Conservation (phyloP, 768 basidiomycete species). For the Phaffia australis region DNA sequence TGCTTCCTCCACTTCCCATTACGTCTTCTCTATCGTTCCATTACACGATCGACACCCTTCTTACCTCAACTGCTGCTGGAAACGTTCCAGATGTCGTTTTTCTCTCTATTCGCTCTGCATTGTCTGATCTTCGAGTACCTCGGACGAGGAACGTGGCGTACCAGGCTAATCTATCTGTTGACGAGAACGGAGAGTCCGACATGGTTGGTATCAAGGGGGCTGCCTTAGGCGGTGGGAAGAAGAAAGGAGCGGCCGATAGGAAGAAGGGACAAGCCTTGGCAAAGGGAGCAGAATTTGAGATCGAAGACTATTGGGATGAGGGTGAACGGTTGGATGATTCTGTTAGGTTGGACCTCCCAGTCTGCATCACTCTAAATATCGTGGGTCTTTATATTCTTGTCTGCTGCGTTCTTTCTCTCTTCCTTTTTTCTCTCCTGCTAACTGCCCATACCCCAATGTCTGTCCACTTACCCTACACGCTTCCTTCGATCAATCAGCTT, state of each 20-base stretch:
- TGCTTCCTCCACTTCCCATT: slow-evolving; percentile 19
- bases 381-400: slow-evolving; percentile 42
- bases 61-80: slow-evolving; percentile 15
- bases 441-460: background rate
- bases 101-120: slow-evolving; percentile 21
- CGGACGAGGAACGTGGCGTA: slow-evolving; percentile 22
- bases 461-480: too few species aligned
- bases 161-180: slow-evolving; percentile 10
- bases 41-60: slow-evolving; percentile 25
- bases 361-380: slow-evolving; percentile 65
- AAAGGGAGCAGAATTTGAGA: slow-evolving; percentile 65
- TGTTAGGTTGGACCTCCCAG: slow-evolving; percentile 58
- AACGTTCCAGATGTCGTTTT: slow-evolving; percentile 19
- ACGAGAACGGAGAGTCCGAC: slow-evolving; percentile 21
- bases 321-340: slow-evolving; percentile 49
- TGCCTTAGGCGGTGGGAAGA: slow-evolving; percentile 9
- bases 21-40: slow-evolving; percentile 19
- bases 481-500: slow-evolving; percentile 37
- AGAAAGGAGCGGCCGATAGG: slow-evolving; percentile 13
- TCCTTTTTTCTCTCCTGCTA: background rate
- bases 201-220: slow-evolving; percentile 24
- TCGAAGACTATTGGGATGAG: slow-evolving; percentile 79
- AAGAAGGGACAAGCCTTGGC: background rate
- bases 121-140: slow-evolving; percentile 19
- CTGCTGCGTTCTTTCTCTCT: background rate